Evolutionary conservation across 139 green algal species (phyloP).

Genomic region (Tetradesmus lagerheimii): DNA sequence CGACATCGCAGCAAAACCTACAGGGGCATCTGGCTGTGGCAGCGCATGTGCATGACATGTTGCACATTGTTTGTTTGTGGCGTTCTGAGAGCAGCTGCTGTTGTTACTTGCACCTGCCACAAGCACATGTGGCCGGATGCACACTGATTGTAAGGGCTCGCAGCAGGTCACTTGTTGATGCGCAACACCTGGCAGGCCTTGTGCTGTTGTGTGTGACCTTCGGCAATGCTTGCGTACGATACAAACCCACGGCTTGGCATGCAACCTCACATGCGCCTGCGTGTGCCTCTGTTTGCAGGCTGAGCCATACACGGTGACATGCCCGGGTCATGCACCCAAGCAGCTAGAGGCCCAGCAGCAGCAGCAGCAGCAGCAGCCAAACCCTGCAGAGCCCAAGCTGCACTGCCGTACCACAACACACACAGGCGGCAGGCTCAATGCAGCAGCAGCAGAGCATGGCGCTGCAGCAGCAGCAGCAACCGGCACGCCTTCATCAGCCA

Average conservation of each 20-base stretch:
- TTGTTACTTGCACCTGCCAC: slow-evolving; percentile 53
- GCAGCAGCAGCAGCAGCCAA: background rate
- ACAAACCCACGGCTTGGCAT: too few relatives aligned
- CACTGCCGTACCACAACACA: slow-evolving; percentile 15
- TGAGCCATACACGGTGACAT: slow-evolving; percentile 57
- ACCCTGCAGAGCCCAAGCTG: background rate
- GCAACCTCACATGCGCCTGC: too few relatives aligned
- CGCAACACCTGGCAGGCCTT: too few relatives aligned
- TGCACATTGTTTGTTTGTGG: too few relatives aligned
- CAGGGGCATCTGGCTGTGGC: too few relatives aligned
- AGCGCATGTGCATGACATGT: too few relatives aligned
- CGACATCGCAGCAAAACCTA: too few relatives aligned
- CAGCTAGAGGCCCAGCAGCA: slow-evolving; percentile 18
- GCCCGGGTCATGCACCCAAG: slow-evolving; percentile 34
- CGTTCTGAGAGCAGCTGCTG: slow-evolving; percentile 48
- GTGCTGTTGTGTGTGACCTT: background rate
- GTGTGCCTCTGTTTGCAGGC: slow-evolving; percentile 4
- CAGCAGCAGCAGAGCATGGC: background rate
- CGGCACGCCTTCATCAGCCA: background rate
- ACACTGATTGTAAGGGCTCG: slow-evolving; percentile 43
- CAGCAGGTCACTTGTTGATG: too few relatives aligned
- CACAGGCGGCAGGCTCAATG: background rate
- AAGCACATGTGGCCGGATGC: slow-evolving; percentile 47
- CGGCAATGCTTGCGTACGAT: too few relatives aligned
- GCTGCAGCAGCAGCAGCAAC: background rate